These are phyloP conservation scores for Tardiomyces digboiensis DNA, from an alignment of 1,139 yeast genomes.

Conservation along the genomic window DNA sequence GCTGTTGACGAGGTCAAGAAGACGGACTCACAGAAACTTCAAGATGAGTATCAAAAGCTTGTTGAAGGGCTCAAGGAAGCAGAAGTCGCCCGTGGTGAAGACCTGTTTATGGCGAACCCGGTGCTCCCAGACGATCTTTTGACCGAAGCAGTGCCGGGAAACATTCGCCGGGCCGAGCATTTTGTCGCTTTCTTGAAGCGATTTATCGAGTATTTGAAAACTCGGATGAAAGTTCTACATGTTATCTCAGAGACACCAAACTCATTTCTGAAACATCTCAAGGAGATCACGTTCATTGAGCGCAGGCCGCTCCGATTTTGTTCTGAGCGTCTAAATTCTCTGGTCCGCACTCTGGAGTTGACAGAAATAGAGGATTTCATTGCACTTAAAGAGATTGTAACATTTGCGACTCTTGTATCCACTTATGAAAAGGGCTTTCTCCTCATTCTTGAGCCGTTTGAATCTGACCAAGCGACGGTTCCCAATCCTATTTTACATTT, in stretches of 20 bases:
- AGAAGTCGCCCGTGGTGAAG: slow-evolving; percentile 67
- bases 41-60: slow-evolving; percentile 81
- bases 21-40: slow-evolving; percentile 74
- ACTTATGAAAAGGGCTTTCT: slow-evolving; percentile 93
- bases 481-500: slow-evolving; percentile 96
- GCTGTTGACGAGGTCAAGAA: slow-evolving; percentile 77
- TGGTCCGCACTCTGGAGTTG: slow-evolving; percentile 84
- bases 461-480: slow-evolving; percentile 93
- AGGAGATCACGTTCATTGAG: slow-evolving; percentile 88
- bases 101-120: slow-evolving; percentile 80
- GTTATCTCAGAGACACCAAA: slow-evolving; percentile 96
- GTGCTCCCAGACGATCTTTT: slow-evolving; percentile 75
- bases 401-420: slow-evolving; percentile 91
- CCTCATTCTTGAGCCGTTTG: slow-evolving; percentile 89
- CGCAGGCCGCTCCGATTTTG: slow-evolving; percentile 86
- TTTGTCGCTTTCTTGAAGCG: slow-evolving; percentile 87
- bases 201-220: slow-evolving; percentile 87
- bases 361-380: slow-evolving; percentile 85
- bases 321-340: slow-evolving; percentile 78
- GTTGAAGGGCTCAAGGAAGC: slow-evolving; percentile 84
- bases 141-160: slow-evolving; percentile 95
- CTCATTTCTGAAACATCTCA: slow-evolving; percentile 84
- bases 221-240: slow-evolving; percentile 95
- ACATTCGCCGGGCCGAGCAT: slow-evolving; percentile 94
- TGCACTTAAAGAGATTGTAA: slow-evolving; percentile 91